These are phyloP conservation scores for Albugo laibachii DNA, from an alignment of 352 stramenopile genomes.

Conservation along the genomic window DNA sequence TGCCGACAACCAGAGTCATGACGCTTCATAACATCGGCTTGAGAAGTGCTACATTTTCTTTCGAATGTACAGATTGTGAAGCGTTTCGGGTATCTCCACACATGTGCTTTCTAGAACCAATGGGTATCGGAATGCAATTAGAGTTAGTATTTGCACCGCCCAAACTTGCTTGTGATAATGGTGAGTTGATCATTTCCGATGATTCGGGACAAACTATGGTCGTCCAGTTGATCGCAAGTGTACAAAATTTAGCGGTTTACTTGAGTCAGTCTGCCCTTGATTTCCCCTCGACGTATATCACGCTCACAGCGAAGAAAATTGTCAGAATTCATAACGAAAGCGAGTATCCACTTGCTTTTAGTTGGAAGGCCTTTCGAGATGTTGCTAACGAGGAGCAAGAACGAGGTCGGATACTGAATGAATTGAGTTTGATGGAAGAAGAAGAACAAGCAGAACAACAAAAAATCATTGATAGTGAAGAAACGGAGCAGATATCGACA, in stretches of 20 bases:
- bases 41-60: slow-evolving; percentile 49
- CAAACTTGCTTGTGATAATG: slow-evolving; percentile 18
- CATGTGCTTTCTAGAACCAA: slow-evolving; percentile 38
- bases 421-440: slow-evolving; percentile 70
- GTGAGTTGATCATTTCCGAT: slow-evolving; percentile 71
- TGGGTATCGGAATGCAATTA: slow-evolving; percentile 41
- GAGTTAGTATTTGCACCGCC: slow-evolving; percentile 38
- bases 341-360: slow-evolving; percentile 81
- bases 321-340: slow-evolving; percentile 87
- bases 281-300: slow-evolving; percentile 81
- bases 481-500: slow-evolving; percentile 5
- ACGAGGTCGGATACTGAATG: slow-evolving; percentile 48
- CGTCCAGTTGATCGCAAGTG: slow-evolving; percentile 48
- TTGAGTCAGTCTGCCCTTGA: slow-evolving; percentile 71
- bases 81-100: slow-evolving; percentile 42
- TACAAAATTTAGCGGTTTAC: slow-evolving; percentile 81
- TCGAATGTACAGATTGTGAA: slow-evolving; percentile 20
- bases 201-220: slow-evolving; percentile 47
- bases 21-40: slow-evolving; percentile 82
- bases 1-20: slow-evolving; percentile 50
- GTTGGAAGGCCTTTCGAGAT: slow-evolving; percentile 82
- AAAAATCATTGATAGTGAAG: slow-evolving; percentile 11
- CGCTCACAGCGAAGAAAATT: slow-evolving; percentile 72
- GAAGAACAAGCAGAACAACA: slow-evolving; percentile 39
- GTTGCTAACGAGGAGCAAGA: slow-evolving; percentile 59